These are phyloP conservation scores for Fragaria nilgerrensis DNA, from an alignment of 306 rosid genomes.

Conservation along the genomic window DNA sequence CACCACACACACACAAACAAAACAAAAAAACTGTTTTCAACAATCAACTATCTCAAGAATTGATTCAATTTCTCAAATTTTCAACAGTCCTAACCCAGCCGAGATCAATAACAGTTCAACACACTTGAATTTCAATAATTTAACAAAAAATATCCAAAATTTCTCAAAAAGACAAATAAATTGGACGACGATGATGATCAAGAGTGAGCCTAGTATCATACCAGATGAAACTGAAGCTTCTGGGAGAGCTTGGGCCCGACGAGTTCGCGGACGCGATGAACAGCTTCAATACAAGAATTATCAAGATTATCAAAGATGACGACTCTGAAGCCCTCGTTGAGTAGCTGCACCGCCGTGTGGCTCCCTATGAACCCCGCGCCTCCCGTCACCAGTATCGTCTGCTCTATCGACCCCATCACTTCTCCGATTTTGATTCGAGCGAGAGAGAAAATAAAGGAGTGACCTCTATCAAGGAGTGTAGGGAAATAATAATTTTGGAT, in stretches of 20 bases:
- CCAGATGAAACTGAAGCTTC: conserved; percentile 68
- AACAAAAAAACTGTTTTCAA: background rate
- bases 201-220: background rate
- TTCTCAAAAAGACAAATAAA: background rate
- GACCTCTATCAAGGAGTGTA: background rate
- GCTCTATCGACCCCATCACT: conserved; percentile 46
- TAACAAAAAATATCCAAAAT: background rate
- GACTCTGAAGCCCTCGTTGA: conserved; percentile 57
- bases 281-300: conserved; percentile 67
- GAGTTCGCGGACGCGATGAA: conserved; percentile 59
- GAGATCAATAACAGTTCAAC: too few species aligned
- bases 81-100: background rate
- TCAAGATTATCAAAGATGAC: conserved; percentile 70
- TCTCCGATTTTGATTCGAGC: background rate
- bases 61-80: background rate
- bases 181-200: background rate
- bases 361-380: conserved; percentile 90
- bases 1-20: too few species aligned
- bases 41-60: background rate
- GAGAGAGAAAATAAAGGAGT: background rate
- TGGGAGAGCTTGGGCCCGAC: conserved; percentile 73
- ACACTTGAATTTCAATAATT: background rate
- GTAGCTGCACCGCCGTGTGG: conserved; percentile 91
- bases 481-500: background rate
- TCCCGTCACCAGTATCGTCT: conserved; percentile 73